A percentile compares a stretch with the other conserved stretches of the same genome.
Evolutionary conservation across 108 stramenopile genomes (phyloP).

Genomic region (Skeletonema potamos): DNA sequence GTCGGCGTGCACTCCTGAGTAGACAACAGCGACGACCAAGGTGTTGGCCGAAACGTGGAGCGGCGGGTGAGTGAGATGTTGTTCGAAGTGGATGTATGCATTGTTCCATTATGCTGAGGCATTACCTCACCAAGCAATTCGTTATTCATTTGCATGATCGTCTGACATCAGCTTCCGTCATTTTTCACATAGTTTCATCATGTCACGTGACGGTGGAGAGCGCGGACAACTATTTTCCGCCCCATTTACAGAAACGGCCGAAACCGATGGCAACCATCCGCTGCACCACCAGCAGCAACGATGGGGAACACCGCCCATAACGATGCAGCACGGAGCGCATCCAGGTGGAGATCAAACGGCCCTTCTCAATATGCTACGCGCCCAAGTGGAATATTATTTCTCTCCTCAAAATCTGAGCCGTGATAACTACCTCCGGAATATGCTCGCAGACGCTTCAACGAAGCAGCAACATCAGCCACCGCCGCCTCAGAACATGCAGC

Average conservation of each 20-base stretch:
- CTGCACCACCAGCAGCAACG: background rate
- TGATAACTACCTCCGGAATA: constrained; percentile 52
- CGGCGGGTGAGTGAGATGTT: too few relatives aligned
- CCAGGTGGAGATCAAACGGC: background rate
- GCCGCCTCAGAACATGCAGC: constrained; percentile 21
- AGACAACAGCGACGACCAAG: too few relatives aligned
- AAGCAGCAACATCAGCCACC: constrained; percentile 21
- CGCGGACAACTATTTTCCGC: background rate
- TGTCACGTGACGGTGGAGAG: background rate
- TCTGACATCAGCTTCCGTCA: too few relatives aligned
- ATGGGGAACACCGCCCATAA: background rate
- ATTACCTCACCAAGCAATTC: too few relatives aligned
- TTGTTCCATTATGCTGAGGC: too few relatives aligned
- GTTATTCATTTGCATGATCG: too few relatives aligned
- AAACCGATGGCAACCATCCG: background rate
- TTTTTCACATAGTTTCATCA: too few relatives aligned
- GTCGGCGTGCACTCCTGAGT: too few relatives aligned
- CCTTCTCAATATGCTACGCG: constrained; percentile 28
- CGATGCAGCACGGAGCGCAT: background rate
- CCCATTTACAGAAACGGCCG: background rate
- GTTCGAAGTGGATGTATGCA: too few relatives aligned
- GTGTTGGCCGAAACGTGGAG: too few relatives aligned
- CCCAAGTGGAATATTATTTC: constrained; percentile 71
- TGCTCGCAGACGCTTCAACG: constrained; percentile 36
- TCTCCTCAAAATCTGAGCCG: constrained; percentile 57